phyloP scores from a whole-genome alignment of 2,329 filamentous ascomycete genomes.

The Seiridium cupressi region DNA sequence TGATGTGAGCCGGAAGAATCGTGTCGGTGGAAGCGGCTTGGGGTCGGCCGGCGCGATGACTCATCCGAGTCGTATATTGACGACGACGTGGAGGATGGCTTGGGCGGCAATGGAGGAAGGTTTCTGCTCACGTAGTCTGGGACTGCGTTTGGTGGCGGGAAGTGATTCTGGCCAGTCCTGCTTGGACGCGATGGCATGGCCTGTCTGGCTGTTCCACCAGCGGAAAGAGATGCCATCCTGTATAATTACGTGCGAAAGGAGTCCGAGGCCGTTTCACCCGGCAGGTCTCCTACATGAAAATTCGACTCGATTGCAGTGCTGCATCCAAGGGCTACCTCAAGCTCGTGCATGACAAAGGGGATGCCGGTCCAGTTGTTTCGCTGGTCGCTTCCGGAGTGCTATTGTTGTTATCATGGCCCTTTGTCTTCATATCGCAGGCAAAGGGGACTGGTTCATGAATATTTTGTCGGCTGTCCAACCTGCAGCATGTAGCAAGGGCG shows the following conservation, averaged over 20 bases:
- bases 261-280: too few relatives aligned
- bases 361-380: neutral
- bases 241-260: too few relatives aligned
- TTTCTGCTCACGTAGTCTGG: neutral
- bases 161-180: conserved; percentile 1
- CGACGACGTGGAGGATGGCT: neutral
- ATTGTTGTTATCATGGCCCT: neutral
- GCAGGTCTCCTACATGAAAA: too few relatives aligned
- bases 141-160: neutral
- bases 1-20: neutral
- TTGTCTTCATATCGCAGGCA: neutral
- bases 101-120: conserved; percentile 1
- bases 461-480: neutral
- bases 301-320: too few relatives aligned
- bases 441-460: neutral
- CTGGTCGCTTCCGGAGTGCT: neutral
- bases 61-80: conserved; percentile 3
- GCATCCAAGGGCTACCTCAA: too few relatives aligned
- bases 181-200: neutral
- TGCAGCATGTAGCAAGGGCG: neutral
- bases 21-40: neutral
- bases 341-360: too few relatives aligned
- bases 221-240: too few relatives aligned
- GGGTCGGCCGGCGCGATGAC: neutral
- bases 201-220: neutral